Conservation (phyloP, 1,284 basidiomycete genomes). For the Ustilago xerochloae region DNA sequence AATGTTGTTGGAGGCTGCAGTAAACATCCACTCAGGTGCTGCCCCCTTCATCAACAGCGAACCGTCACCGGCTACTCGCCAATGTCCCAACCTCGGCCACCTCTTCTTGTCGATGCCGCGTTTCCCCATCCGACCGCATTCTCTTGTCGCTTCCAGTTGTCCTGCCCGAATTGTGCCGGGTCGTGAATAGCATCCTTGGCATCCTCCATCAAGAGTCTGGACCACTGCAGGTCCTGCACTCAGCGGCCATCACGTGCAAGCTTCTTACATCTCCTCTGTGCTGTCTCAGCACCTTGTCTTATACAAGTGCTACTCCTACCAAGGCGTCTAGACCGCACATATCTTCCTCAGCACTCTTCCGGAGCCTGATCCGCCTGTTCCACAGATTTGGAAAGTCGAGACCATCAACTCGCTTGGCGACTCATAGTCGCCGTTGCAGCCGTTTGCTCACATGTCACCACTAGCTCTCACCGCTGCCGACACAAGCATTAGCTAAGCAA, state of each 20-base stretch:
- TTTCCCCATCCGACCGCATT: constrained; percentile 14
- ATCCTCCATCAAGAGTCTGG: background rate
- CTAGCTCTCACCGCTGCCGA: background rate
- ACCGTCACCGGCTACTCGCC: too few species aligned
- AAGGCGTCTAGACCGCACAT: constrained; percentile 4
- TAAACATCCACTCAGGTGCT: constrained; percentile 13
- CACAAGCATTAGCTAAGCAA: background rate
- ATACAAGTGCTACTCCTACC: background rate
- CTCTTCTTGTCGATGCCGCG: background rate
- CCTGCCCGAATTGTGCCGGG: background rate
- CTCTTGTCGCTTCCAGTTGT: background rate
- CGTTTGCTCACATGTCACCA: background rate
- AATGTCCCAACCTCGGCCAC: background rate
- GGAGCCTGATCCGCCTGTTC: background rate
- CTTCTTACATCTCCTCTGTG: background rate
- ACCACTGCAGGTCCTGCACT: background rate
- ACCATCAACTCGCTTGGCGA: constrained; percentile 9
- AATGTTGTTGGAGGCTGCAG: background rate
- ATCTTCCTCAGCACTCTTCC: background rate
- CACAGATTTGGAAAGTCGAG: background rate
- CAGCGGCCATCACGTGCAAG: background rate
- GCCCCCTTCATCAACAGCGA: too few species aligned
- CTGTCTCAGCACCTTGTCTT: background rate
- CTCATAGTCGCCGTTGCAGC: background rate
- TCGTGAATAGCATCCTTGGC: background rate